Percentiles rank a stretch among this genome's conserved stretches.
Evolutionary conservation across 2,329 filamentous ascomycete species (phyloP).

Genomic region (Coniochaeta prunicola): DNA sequence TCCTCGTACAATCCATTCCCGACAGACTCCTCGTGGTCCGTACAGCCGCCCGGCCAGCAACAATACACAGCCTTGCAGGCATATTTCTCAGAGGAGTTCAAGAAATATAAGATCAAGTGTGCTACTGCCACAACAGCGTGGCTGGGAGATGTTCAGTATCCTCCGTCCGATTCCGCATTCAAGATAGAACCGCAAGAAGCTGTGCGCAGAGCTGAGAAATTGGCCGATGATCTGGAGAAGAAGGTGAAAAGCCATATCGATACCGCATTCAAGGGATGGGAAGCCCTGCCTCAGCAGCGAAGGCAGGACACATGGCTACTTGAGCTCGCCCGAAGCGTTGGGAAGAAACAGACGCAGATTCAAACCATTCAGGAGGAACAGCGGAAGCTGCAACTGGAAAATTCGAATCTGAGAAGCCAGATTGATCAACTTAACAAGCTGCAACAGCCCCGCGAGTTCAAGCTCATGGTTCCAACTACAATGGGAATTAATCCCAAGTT

Average conservation of each 20-base stretch:
- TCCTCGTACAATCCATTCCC: constrained; percentile 76
- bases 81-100: constrained; percentile 61
- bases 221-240: constrained; percentile 56
- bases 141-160: constrained; percentile 44
- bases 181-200: constrained; percentile 37
- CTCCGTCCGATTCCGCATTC: constrained; percentile 29
- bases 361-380: constrained; percentile 43
- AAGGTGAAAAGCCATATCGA: constrained; percentile 68
- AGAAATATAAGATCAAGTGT: constrained; percentile 52
- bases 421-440: constrained; percentile 51
- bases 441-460: constrained; percentile 55
- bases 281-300: constrained; percentile 47
- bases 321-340: constrained; percentile 53
- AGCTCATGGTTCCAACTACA: constrained; percentile 42
- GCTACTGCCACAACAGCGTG: constrained; percentile 40
- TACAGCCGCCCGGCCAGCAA: constrained; percentile 64
- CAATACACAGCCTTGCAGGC: constrained; percentile 66
- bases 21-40: constrained; percentile 72
- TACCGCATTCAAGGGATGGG: constrained; percentile 74
- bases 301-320: constrained; percentile 54
- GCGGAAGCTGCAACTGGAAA: constrained; percentile 47
- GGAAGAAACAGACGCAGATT: constrained; percentile 47
- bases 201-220: constrained; percentile 39
- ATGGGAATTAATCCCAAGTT: constrained; percentile 43
- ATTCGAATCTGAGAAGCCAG: constrained; percentile 47